Evolutionary conservation across 805 yeast genomes (phyloP).

Genomic region (Metschnikowia lachancei): DNA sequence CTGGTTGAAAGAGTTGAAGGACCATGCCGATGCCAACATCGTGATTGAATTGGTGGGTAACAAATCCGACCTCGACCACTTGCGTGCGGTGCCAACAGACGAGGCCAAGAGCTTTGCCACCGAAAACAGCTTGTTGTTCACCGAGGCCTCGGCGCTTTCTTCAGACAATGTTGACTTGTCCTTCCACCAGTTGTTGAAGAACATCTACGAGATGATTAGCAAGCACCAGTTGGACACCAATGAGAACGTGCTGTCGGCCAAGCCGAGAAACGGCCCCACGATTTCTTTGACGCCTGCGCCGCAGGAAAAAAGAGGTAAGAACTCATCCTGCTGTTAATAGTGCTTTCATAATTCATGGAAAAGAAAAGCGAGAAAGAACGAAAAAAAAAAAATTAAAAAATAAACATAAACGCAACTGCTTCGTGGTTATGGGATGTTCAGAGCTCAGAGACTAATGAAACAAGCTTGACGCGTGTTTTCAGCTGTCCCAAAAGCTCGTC

Average conservation of each 20-base stretch:
- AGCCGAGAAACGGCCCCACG: conserved; percentile 77
- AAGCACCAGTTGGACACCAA: conserved; percentile 89
- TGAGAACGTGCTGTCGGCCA: conserved; percentile 56
- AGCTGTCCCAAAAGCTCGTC: no score
- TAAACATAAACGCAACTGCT: no score
- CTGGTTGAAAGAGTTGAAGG: conserved; percentile 88
- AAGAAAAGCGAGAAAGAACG: neutral
- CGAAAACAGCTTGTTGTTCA: conserved; percentile 86
- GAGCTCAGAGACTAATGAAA: no score
- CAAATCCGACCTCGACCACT: conserved; percentile 84
- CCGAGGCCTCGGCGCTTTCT: conserved; percentile 93
- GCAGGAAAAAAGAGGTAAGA: conserved; percentile 63
- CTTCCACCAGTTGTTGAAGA: conserved; percentile 87
- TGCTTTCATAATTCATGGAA: neutral
- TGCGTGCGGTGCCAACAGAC: conserved; percentile 95
- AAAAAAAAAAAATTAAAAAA: no score
- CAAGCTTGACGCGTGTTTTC: no score
- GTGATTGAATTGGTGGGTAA: conserved; percentile 93
- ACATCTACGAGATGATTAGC: conserved; percentile 91
- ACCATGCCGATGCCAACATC: conserved; percentile 91
- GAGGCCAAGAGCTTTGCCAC: conserved; percentile 94
- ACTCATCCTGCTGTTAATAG: conserved; percentile 67
- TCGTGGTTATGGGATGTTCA: no score
- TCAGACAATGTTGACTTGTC: conserved; percentile 94
- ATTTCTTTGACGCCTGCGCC: conserved; percentile 93